phyloP scores from a whole-genome alignment of 1,284 basidiomycete species.

The Sanguinoderma infundibulare region DNA sequence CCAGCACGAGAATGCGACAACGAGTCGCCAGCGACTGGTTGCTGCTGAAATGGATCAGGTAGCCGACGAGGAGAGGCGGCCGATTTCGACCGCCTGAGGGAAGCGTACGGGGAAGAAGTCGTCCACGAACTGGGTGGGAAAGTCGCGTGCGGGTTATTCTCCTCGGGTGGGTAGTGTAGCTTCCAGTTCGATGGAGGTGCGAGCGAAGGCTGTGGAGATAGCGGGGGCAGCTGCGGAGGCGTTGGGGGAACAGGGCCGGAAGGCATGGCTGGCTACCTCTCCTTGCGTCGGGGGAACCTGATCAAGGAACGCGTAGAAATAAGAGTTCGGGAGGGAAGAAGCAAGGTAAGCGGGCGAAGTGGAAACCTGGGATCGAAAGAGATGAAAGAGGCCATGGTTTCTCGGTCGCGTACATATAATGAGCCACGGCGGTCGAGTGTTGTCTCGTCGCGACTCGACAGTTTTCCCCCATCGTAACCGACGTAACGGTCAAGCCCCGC shows the following conservation, averaged over 20 bases:
- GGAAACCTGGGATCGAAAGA: neutral
- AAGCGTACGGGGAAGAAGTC: neutral
- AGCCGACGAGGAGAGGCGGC: slow-evolving; percentile 10
- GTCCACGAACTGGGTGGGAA: slow-evolving; percentile 2
- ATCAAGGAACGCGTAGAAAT: neutral
- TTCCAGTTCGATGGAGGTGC: slow-evolving; percentile 8
- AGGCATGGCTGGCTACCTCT: slow-evolving; percentile 8
- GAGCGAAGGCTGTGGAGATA: slow-evolving; percentile 20
- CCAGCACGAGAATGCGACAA: neutral
- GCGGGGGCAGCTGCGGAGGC: slow-evolving; percentile 16
- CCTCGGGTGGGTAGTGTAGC: slow-evolving; percentile 18
- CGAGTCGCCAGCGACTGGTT: slow-evolving; percentile 1
- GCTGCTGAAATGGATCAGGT: slow-evolving; percentile 5
- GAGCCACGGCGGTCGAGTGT: slow-evolving; percentile 20
- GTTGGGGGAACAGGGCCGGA: neutral
- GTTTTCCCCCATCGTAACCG: slow-evolving; percentile 4
- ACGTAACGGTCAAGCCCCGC: slow-evolving; percentile 11
- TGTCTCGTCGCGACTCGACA: slow-evolving; percentile 27
- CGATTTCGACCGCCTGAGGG: slow-evolving; percentile 8
- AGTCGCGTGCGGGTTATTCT: neutral
- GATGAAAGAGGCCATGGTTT: neutral
- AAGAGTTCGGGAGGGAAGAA: too few relatives aligned
- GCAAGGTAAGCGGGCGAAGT: neutral
- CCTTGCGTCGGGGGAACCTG: neutral
- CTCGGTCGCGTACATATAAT: slow-evolving; percentile 16